Conservation (phyloP, 2,329 filamentous ascomycete species). For the Aspergillus sp. region DNA sequence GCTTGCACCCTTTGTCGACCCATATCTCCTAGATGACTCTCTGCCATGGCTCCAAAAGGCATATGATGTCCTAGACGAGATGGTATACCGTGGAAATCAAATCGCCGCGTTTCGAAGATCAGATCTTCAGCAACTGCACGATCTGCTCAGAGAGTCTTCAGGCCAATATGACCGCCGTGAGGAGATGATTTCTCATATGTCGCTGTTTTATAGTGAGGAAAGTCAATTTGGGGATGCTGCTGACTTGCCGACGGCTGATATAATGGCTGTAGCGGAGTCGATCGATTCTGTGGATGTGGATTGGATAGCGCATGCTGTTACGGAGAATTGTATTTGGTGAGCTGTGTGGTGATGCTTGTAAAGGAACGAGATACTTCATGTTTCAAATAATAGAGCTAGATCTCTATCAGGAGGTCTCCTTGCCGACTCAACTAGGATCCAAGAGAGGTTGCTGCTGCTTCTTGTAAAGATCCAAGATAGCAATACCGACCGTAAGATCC, state of each 20-base stretch:
- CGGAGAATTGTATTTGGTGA: conserved; percentile 41
- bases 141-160: conserved; percentile 26
- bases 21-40: conserved; percentile 29
- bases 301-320: conserved; percentile 43
- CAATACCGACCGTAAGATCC: conserved; percentile 8
- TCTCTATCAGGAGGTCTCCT: too few species aligned
- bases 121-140: conserved; percentile 39
- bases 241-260: conserved; percentile 41
- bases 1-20: conserved; percentile 33
- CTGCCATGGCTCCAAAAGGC: conserved; percentile 37
- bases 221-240: conserved; percentile 10
- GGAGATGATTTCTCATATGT: not conserved
- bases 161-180: conserved; percentile 2
- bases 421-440: too few species aligned
- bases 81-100: conserved; percentile 41
- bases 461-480: conserved; percentile 1
- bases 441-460: not conserved
- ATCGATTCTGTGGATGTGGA: conserved; percentile 42
- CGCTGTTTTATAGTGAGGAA: conserved; percentile 8
- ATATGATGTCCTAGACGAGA: conserved; percentile 42
- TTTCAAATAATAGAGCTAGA: too few species aligned
- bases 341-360: not conserved
- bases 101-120: conserved; percentile 40
- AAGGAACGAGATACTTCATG: too few species aligned
- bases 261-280: conserved; percentile 44